Evolutionary conservation across 1,284 basidiomycete genomes (phyloP), one percentile per base, ranked within the genome.

Genomic region (Agroathelia rolfsii): DNA sequence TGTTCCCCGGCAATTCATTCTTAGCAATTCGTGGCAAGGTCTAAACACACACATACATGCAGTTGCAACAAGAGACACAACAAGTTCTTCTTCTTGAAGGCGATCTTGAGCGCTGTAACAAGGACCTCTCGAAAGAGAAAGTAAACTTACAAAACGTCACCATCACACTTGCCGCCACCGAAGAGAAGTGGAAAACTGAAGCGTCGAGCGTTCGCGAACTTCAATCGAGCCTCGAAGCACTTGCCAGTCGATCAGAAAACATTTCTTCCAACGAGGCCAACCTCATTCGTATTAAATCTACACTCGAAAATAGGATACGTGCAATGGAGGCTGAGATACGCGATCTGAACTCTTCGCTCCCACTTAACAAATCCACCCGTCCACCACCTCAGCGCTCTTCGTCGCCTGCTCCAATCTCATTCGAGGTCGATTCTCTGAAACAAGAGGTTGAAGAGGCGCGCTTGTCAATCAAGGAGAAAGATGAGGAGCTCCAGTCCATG

Each of bases 11-110:
- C 36, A 35, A 18, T 32, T 40, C 28, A 32, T 39, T 39, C 26
- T 24, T 36, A 19, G 36, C 11, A 6, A 6, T 21, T 47, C 14
- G 42, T 28, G 29, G 20, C 23, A 35, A 33, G 30, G 13, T 24
- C 30, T 25, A 28, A 34, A 28, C 15, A 9, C 24, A 17, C 24
- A n/a, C n/a, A n/a, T n/a, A n/a, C n/a, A 12, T 35, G 18, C 35
- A 83, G 80, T 57, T 83, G 30, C 66, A 64, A 28, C 50, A 53
- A 35, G 78, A 82, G 55, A 64, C 72, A 2, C 62, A 69, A 39
- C 71, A 69, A 24, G 66, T 62, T 4, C 48, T 76, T 24, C 51
- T 58, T 32, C 62, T 84, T 16, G 76, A 82, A 42, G 51, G 55
- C 1, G 62, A 66, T 13, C 58, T 76, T 11, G 53, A 52, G 11